Evolutionary conservation across 1,284 basidiomycete species (phyloP).

Genomic region (Wolfiporia cocos): DNA sequence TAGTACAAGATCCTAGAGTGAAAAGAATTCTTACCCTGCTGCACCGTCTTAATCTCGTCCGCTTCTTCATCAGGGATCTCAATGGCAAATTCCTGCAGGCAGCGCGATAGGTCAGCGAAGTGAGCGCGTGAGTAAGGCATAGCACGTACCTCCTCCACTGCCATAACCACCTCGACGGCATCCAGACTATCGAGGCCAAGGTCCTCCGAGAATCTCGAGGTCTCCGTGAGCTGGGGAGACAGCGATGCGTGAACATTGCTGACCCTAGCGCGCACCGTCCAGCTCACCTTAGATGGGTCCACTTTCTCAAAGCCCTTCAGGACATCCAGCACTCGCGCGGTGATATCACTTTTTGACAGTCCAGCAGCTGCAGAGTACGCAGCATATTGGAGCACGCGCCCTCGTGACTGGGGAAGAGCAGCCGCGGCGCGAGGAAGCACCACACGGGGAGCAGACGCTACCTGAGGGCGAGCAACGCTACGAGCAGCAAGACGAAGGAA

Average conservation of each 20-base stretch:
- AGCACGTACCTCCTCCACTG: slow-evolving; percentile 89
- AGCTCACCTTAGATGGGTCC: slow-evolving; percentile 69
- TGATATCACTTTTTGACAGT: slow-evolving; percentile 73
- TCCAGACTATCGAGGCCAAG: slow-evolving; percentile 96
- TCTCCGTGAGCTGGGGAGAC: slow-evolving; percentile 58
- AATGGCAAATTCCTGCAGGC: slow-evolving; percentile 71
- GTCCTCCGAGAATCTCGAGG: slow-evolving; percentile 81
- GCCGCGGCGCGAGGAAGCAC: slow-evolving; percentile 19
- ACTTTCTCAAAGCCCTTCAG: slow-evolving; percentile 97
- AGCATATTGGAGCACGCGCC: slow-evolving; percentile 36
- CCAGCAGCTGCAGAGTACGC: slow-evolving; percentile 76
- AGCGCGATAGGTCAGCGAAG: background rate
- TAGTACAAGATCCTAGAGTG: background rate
- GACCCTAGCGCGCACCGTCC: background rate
- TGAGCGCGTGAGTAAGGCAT: background rate
- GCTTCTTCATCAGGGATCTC: slow-evolving; percentile 98
- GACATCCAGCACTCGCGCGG: slow-evolving; percentile 81
- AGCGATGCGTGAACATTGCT: slow-evolving; percentile 12
- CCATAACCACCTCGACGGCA: slow-evolving; percentile 98
- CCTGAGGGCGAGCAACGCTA: slow-evolving; percentile 23
- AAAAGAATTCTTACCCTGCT: slow-evolving; percentile 59
- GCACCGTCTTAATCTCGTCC: slow-evolving; percentile 94
- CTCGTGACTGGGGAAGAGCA: slow-evolving; percentile 23
- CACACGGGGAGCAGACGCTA: slow-evolving; percentile 13
- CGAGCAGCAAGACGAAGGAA: slow-evolving; percentile 36